These are phyloP conservation scores for Cyclotella cryptica DNA, from an alignment of 108 stramenopile genomes.

Conservation along the genomic window DNA sequence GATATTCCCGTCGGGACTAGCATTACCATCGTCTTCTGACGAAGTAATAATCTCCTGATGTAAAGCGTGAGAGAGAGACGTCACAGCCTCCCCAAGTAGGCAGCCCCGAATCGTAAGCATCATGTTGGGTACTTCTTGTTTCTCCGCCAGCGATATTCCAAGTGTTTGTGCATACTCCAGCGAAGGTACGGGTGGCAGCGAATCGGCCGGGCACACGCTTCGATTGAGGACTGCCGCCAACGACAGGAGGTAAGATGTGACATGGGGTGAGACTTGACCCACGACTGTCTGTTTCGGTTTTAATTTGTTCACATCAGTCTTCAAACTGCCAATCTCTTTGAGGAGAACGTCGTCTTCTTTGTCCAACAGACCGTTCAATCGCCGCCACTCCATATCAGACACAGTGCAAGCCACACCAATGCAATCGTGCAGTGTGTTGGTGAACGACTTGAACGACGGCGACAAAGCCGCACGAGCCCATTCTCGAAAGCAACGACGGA, in stretches of 20 bases:
- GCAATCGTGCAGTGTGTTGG: slow-evolving; percentile 44
- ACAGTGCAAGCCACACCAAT: slow-evolving; percentile 55
- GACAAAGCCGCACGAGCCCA: slow-evolving; percentile 76
- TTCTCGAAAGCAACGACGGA: slow-evolving; percentile 69
- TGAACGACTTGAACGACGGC: slow-evolving; percentile 44
- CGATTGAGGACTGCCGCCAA: slow-evolving; percentile 75
- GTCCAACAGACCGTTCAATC: slow-evolving; percentile 52
- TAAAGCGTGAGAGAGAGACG: slow-evolving; percentile 38
- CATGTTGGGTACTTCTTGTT: slow-evolving; percentile 64
- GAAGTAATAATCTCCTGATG: slow-evolving; percentile 23
- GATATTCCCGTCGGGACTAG: slow-evolving; percentile 25
- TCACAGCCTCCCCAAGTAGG: slow-evolving; percentile 59
- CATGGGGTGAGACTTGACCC: slow-evolving; percentile 75
- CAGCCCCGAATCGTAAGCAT: slow-evolving; percentile 69
- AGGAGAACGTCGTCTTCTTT: slow-evolving; percentile 41
- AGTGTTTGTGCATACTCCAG: slow-evolving; percentile 69
- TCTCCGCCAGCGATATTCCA: slow-evolving; percentile 54
- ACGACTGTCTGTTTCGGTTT: slow-evolving; percentile 31
- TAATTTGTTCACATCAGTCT: slow-evolving; percentile 23
- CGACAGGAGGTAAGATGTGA: slow-evolving; percentile 71
- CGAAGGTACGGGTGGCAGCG: slow-evolving; percentile 77
- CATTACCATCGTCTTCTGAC: slow-evolving; percentile 19
- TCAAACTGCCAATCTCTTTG: slow-evolving; percentile 37
- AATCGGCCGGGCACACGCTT: slow-evolving; percentile 84
- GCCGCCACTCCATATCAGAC: slow-evolving; percentile 72